Base-by-base conservation (phyloP, 768 basidiomycete species). In the Mycena kentingensis region DNA sequence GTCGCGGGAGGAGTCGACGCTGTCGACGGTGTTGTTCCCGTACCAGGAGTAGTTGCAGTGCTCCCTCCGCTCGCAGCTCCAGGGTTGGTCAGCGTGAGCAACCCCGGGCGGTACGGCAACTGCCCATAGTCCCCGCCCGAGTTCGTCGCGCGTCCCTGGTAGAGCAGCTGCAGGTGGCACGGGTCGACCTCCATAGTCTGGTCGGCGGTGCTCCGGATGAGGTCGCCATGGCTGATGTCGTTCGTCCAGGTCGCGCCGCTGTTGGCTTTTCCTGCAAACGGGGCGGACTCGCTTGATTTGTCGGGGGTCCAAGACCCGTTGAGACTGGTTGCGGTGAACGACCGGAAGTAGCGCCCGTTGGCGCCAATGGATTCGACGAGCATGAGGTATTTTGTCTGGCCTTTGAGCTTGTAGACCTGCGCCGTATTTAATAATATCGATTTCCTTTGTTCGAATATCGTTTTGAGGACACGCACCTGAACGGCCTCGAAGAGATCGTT, bases 281-380 rank as follows among this genome's bases (percentile, higher is more conserved):
- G 58, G 25, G 18, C 25, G 26, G 50, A 38, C 48, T 57, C 41
- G 27, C 31, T 39, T 16, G 58, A 41, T 4, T 32, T 18, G 24
- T 51, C n/a, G 2, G 42, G 28, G 2, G 48, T 50, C 57, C 57
- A 58, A 10, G 57, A 27, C 34, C 57, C 57, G 5, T 24, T 15
- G 28, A 58, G 57, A 41, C 43, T 51, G 2, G 52, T 54, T 15
- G 57, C 53, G 12, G 57, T 58, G 47, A 22, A 58, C 13, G 57
- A 58, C 31, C 57, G 57, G 57, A 58, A 58, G 53, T 58, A 58
- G 34, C 52, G 47, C 38, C 57, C 57, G 43, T 51, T 48, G 16
- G 52, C 42, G 7, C 57, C 57, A 34, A 58, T 58, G 31, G 41
- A 47, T 32, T 58, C 57, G 49, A 58, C 49, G 35, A 58, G 41